Evolutionary conservation across 768 basidiomycete genomes (phyloP).

Genomic region (Floccularia luteovirens): DNA sequence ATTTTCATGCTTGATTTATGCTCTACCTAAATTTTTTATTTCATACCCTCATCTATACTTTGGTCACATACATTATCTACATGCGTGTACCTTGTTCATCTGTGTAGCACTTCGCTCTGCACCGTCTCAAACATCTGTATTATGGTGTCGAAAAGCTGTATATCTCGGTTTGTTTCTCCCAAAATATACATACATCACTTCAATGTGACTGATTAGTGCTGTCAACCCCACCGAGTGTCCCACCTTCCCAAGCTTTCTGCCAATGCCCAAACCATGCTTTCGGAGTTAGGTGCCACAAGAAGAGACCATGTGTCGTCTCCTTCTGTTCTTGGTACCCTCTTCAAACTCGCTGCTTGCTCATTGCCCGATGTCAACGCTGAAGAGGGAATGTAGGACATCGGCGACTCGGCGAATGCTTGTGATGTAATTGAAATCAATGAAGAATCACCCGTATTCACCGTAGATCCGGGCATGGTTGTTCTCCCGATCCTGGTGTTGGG

Average conservation of each 20-base stretch:
- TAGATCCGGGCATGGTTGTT: background rate
- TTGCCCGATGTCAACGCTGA: conserved; percentile 4
- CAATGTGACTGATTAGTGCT: background rate
- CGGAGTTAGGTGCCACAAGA: conserved; percentile 19
- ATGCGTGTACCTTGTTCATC: too few species aligned
- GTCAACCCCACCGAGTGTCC: conserved; percentile 30
- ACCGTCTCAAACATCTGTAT: conserved; percentile 1
- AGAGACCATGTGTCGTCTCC: conserved; percentile 49
- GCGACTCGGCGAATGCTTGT: conserved; percentile 35
- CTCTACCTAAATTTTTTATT: background rate
- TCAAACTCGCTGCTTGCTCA: conserved; percentile 8
- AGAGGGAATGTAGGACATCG: conserved; percentile 43
- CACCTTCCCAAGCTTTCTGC: conserved; percentile 34
- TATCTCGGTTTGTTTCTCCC: background rate
- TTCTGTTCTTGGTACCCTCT: conserved; percentile 34
- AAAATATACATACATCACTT: background rate
- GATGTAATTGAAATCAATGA: conserved; percentile 36
- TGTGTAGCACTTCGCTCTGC: background rate
- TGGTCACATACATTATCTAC: background rate
- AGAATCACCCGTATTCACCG: background rate
- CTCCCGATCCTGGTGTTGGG: too few species aligned
- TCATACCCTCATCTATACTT: conserved; percentile 1
- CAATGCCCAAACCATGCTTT: conserved; percentile 27
- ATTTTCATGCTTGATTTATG: conserved; percentile 5
- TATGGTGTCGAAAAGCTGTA: background rate